phyloP scores from a whole-genome alignment of 352 stramenopile genomes.

The Pythium dissimile region DNA sequence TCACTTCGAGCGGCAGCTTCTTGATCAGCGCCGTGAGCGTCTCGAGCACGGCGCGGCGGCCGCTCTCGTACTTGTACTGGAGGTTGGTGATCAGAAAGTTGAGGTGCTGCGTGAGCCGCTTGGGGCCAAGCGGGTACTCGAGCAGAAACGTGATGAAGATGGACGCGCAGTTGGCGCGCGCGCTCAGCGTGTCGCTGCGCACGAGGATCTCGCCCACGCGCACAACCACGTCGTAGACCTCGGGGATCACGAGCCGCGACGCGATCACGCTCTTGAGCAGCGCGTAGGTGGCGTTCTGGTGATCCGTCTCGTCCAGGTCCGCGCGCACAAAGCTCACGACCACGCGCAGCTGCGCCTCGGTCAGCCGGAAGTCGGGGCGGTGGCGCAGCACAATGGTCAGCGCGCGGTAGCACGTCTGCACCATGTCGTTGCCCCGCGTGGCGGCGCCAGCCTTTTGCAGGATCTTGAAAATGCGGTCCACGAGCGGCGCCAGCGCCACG shows the following conservation, averaged over 20 bases:
- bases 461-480: slow-evolving; percentile 92
- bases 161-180: slow-evolving; percentile 73
- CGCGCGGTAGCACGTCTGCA: slow-evolving; percentile 94
- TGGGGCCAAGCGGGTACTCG: slow-evolving; percentile 93
- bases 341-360: slow-evolving; percentile 72
- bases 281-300: slow-evolving; percentile 94
- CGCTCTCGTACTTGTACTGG: slow-evolving; percentile 94
- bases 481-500: slow-evolving; percentile 71
- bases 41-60: slow-evolving; percentile 89
- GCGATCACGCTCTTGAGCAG: slow-evolving; percentile 91
- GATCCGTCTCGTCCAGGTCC: slow-evolving; percentile 91
- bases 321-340: slow-evolving; percentile 91
- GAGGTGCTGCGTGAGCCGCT: slow-evolving; percentile 92
- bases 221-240: slow-evolving; percentile 97
- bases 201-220: slow-evolving; percentile 92
- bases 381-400: slow-evolving; percentile 89
- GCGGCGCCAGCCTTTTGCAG: slow-evolving; percentile 85
- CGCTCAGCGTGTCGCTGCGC: slow-evolving; percentile 86
- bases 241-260: slow-evolving; percentile 89
- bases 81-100: slow-evolving; percentile 95
- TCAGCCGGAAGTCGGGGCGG: slow-evolving; percentile 49
- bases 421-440: slow-evolving; percentile 91
- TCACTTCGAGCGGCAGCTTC: slow-evolving; percentile 88
- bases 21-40: slow-evolving; percentile 87
- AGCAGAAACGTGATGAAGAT: slow-evolving; percentile 92